These are phyloP conservation scores for Botryotinia narcissicola DNA, from an alignment of 2,329 filamentous ascomycete genomes.

Conservation along the genomic window DNA sequence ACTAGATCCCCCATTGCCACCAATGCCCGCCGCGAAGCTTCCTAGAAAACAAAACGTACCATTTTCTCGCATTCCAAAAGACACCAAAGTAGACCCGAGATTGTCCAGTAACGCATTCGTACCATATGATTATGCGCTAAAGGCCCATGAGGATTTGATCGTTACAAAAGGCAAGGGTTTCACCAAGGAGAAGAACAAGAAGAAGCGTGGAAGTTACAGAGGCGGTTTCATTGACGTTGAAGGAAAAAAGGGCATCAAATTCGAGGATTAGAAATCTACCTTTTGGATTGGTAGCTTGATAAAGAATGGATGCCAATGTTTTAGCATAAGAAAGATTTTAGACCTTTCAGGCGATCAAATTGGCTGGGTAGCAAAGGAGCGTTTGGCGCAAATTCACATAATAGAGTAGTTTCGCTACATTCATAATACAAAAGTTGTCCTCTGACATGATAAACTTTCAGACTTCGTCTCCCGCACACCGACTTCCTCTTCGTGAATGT, in stretches of 20 bases:
- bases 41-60: slow-evolving; percentile 59
- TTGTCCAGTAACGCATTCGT: slow-evolving; percentile 79
- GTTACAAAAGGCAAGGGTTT: slow-evolving; percentile 95
- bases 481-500: background rate
- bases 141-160: slow-evolving; percentile 82
- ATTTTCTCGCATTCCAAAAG: slow-evolving; percentile 74
- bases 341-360: slow-evolving; percentile 2
- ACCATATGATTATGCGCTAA: slow-evolving; percentile 82
- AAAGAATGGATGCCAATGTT: background rate
- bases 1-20: slow-evolving; percentile 39
- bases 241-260: slow-evolving; percentile 85
- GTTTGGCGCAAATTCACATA: slow-evolving; percentile 16
- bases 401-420: slow-evolving; percentile 15
- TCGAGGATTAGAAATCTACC: slow-evolving; percentile 68
- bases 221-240: slow-evolving; percentile 84
- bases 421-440: slow-evolving; percentile 19
- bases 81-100: slow-evolving; percentile 64
- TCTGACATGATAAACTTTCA: background rate
- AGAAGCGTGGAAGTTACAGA: slow-evolving; percentile 85
- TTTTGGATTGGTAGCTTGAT: background rate
- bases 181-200: slow-evolving; percentile 99
- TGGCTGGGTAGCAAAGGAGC: slow-evolving; percentile 20
- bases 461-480: slow-evolving; percentile 2
- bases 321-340: background rate
- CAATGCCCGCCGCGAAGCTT: slow-evolving; percentile 36